Base-by-base conservation (phyloP, 257 asterid genomes). In the Thymus quinquecostatus region DNA sequence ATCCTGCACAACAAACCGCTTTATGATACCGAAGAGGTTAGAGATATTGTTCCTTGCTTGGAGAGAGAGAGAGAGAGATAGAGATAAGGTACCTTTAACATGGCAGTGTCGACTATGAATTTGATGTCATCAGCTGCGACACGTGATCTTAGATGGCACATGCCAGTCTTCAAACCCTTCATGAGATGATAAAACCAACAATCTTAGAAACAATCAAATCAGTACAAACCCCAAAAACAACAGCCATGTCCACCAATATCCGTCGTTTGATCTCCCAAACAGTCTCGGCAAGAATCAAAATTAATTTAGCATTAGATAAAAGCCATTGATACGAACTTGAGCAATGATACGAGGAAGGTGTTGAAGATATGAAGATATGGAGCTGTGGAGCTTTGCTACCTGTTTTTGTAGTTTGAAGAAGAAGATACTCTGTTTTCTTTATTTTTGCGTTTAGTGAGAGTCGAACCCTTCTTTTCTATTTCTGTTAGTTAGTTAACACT, bases 211-310 rank as follows among this genome's bases (percentile, higher is more conserved):
- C 27, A 27, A 21, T 21, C 21, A 21, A 21, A 21, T 21, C 0
- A 21, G 21, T 21, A 21, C 21, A 21, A 21, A 21, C 21, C 21
- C 21, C 21, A 21, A 21, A 21, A 21, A 21, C 99, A 69, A 88
- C 93, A 44, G 98, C 97, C 98, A 94, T 94, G 57, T 94, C 96
- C 51, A 91, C 98, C 82, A 94, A 64, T 30, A 86, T 66, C 54
- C 89, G 66, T 60, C 92, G 99, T 65, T 87, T 95, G 80, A 91
- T 91, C 86, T 95, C 99, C 99, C 98, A 95, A 68, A 92, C 99
- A 68, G 96, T 95, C 82, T 98, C 89, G 81, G 54, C 10, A 51
- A 33, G 56, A 47, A 56, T 10, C 4, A 57, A 60, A 72, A 28
- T 21, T 14, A 51, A 75, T 81, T 43, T 27, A 77, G 79, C 51